Evolutionary conservation across 768 basidiomycete genomes (phyloP), one percentile per base, ranked within the genome.

Genomic region (Macrolepiota albuminosa): DNA sequence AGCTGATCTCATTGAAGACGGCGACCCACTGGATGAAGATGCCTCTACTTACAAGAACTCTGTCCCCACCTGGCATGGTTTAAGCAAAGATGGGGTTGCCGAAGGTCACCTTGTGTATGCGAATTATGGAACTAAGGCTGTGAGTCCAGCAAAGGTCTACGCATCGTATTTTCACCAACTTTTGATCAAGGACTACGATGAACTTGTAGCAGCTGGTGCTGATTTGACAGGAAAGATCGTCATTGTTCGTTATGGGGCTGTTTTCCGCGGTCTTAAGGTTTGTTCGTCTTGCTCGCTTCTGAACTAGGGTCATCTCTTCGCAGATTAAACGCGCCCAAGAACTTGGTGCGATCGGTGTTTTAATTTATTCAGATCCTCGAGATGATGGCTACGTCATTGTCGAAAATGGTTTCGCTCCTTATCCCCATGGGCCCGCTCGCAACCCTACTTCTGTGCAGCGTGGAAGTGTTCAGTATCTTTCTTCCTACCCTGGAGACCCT

Each of bases 211-310:
- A 11, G 67, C 74, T 71, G 94, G 93, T 6, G 79, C 86, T 47
- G 78, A 93, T 66, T 75, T 95, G 61, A 86, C 81, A 0, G 92
- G 87, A 47, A 88, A 87, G 63, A 85, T 97, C 57, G 88, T 88
- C 36, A 76, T 97, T 34, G 79, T 82, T 21, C 86, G 93, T 51
- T 96, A 95, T 69, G 89, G 89, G 16, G 76, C 71, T 13, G 79
- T 82, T 58, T 91, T 91, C 76, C 86, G 95, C 63, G 95, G 95
- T 11, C 78, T 98, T 21, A 97, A 95, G 80, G 87, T 88, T 36
- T 29, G 36, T 55, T 37, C 2, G 47, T 56, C 31, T 49, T 64
- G 11, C 57, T 60, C 42, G 40, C 51, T 70, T 21, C 4, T 9
- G 9, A 61, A 39, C 62, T 65, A 29, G 24, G 64, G 61, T 61